Percentiles rank a stretch among this genome's conserved stretches.
Evolutionary conservation across 1,139 yeast genomes (phyloP).

Genomic region (Blastobotrys capitulatus): DNA sequence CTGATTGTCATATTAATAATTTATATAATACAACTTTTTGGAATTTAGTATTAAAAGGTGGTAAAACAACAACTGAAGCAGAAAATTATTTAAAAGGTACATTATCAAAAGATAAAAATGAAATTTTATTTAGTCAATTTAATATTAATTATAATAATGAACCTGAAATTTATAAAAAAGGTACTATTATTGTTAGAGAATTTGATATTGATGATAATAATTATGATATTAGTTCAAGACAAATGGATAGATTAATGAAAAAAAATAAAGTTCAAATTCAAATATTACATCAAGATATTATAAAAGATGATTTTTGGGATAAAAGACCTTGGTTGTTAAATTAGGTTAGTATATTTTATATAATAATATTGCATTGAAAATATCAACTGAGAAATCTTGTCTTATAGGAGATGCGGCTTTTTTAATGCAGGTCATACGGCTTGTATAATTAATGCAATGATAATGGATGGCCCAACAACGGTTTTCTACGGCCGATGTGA

Average conservation of each 20-base stretch:
- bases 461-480: too few relatives aligned
- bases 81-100: constrained; percentile 71
- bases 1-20: constrained; percentile 93
- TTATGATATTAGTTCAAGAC: constrained; percentile 38
- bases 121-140: constrained; percentile 68
- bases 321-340: constrained; percentile 17
- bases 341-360: neutral
- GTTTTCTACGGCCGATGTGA: too few relatives aligned
- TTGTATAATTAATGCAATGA: too few relatives aligned
- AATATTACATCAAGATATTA: constrained; percentile 39
- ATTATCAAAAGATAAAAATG: constrained; percentile 77
- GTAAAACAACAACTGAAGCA: constrained; percentile 70
- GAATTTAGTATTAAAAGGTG: constrained; percentile 63
- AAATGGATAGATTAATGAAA: constrained; percentile 46
- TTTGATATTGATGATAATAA: constrained; percentile 14
- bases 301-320: constrained; percentile 28
- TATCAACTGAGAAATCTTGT: too few relatives aligned
- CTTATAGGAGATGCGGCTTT: too few relatives aligned
- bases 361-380: too few relatives aligned
- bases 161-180: constrained; percentile 81
- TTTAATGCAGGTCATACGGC: too few relatives aligned
- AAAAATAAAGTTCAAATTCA: constrained; percentile 45
- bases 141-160: constrained; percentile 88
- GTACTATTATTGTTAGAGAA: constrained; percentile 67
- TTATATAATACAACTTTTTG: constrained; percentile 91